Evolutionary conservation across 169 alveolate genomes (phyloP), one percentile per base, ranked within the genome.

Genomic region (Eimeria maxima): DNA sequence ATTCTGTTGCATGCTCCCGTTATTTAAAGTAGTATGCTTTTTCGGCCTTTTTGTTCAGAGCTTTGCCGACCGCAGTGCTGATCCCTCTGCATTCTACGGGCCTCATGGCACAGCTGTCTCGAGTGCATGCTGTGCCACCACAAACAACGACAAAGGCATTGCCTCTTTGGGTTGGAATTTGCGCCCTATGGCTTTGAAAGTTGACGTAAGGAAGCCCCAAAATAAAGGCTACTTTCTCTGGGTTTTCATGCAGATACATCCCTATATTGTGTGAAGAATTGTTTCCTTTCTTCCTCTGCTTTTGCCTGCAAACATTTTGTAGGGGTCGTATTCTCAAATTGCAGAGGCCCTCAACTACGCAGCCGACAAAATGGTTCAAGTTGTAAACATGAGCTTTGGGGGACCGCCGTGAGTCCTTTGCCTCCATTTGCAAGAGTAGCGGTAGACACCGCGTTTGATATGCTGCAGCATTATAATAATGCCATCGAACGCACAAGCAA

Each of bases 311-410:
- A 67, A 67, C 2, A 14, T 13, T 14, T 1, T 38, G 33, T 65
- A 91, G 95, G 95, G 95, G 24, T 74, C 89, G 13, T 91, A 91
- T 27, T 91, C 95, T 2, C 95, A 91, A 53, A 55, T 91, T 33
- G 95, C 95, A 7, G 95, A 91, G 81, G 95, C 95, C 33, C 78
- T 91, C 50, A 91, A 91, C 90, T 91, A 91, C 95, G 95, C 95
- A 7, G 95, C 95, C 4, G 95, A 91, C 95, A 91, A 91, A 27
- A 83, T 57, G 67, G 95, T 91, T 8, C 63, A 33, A 22, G 95
- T 91, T 27, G 71, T 91, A 33, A 91, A 91, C 57, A 42, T 91
- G 47, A 91, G 95, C 81, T 38, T 91, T 63, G 95, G 95, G 3
- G 95, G 95, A 47, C 95, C 95, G 7, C 88, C 95, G 95, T 91